Evolutionary conservation across 2,329 filamentous ascomycete species (phyloP).

Genomic region (Penicillium sp.): DNA sequence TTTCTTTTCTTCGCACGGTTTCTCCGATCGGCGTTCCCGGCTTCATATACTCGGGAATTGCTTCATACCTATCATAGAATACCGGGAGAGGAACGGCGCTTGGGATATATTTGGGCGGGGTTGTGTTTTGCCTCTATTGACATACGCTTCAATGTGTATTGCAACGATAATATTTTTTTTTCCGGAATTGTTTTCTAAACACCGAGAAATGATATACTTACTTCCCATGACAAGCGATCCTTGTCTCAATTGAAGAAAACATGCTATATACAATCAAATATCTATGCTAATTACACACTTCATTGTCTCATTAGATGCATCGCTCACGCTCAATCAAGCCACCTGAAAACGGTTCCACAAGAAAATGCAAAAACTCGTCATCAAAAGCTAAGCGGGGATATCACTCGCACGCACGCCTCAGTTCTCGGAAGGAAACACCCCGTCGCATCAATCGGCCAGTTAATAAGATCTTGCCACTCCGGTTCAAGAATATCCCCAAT

Average conservation of each 20-base stretch:
- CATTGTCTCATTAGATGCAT: constrained; percentile 13
- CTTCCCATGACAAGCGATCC: constrained; percentile 1
- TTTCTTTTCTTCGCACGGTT: neutral
- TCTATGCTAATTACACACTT: constrained; percentile 9
- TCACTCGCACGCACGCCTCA: neutral
- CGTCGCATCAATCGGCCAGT: constrained; percentile 38
- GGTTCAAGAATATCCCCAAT: constrained; percentile 41
- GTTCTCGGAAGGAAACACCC: constrained; percentile 27
- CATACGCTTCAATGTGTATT: neutral
- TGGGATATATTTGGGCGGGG: neutral
- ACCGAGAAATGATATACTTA: neutral
- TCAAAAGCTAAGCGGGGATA: neutral
- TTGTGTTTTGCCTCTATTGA: neutral
- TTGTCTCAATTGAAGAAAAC: constrained; percentile 6
- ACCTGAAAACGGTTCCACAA: neutral
- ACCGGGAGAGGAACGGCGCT: constrained; percentile 3
- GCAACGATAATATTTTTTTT: neutral
- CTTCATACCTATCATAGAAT: constrained; percentile 1
- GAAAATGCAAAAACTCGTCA: constrained; percentile 4
- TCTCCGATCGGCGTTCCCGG: neutral
- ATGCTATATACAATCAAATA: constrained; percentile 1
- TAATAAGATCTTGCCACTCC: constrained; percentile 31
- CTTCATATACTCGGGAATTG: neutral
- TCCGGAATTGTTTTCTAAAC: neutral
- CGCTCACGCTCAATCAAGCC: neutral